phyloP scores from a whole-genome alignment of 208 protist species.

The Acanthamoeba sp. region DNA sequence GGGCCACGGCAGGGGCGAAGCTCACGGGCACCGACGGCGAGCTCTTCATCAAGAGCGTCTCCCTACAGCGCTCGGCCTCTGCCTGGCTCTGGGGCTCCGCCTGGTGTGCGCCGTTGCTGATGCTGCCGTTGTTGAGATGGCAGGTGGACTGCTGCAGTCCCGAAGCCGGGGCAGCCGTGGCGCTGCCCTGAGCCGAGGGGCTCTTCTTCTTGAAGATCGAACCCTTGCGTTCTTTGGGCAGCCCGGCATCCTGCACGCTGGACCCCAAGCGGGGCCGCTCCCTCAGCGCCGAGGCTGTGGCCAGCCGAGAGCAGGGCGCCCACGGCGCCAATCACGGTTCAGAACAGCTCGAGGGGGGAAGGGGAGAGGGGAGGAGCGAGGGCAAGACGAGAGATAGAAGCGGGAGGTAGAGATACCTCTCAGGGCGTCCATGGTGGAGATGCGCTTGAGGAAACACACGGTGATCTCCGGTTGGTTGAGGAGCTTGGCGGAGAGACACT shows the following conservation, averaged over 20 bases:
- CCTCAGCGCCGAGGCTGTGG: neutral
- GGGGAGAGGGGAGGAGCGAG: neutral
- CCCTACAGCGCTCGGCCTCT: neutral
- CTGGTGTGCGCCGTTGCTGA: no score
- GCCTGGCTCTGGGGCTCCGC: no score
- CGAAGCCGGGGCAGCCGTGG: neutral
- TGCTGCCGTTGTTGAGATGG: neutral
- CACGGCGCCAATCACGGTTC: no score
- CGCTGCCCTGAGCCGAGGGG: neutral
- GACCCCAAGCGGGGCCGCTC: neutral
- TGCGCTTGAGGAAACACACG: neutral
- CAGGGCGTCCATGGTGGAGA: slow-evolving; percentile 14
- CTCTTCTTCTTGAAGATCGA: neutral
- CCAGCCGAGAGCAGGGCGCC: neutral
- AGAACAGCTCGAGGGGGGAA: neutral
- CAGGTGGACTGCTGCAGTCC: no score
- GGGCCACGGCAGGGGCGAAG: neutral
- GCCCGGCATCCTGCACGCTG: neutral
- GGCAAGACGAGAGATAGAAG: neutral
- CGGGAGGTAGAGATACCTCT: neutral
- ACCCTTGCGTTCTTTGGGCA: neutral
- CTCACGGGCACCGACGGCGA: neutral
- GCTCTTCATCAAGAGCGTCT: neutral
- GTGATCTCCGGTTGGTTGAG: slow-evolving; percentile 4
- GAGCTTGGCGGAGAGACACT: neutral